Base-by-base conservation (phyloP, 768 basidiomycete species). In the Hygrophorus russula region DNA sequence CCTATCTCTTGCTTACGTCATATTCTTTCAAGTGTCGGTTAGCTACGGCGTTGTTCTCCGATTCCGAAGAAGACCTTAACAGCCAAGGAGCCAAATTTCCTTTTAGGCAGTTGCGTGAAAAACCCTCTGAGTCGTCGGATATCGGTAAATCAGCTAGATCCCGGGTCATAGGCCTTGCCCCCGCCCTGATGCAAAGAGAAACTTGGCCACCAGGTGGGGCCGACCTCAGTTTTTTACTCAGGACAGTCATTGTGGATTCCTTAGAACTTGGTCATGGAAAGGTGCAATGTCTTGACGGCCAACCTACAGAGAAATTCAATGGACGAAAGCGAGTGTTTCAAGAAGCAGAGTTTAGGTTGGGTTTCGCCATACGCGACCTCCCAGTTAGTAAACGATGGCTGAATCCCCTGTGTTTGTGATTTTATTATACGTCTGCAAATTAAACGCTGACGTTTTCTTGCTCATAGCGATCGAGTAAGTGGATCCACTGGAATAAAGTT, bases 141-240 rank as follows among this genome's bases (percentile, higher is more conserved):
- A 53, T 50, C 42, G 54, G 49, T 15, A 53, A 54, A 13, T 60
- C 64, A 32, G 29, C 15, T 19, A 31, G 29, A 39, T 63, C 62
- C 11, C 76, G 80, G 76, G 74, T 77, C 0, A 71, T 92, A 5
- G 91, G 90, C 1, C 60, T 94, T 5, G 80, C 84, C 7, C 67
- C 78, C 0, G 73, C 75, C 2, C 60, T 94, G n/a, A 73, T 82
- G 30, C 78, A 83, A 36, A 68, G 81, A 29, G 76, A 78, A 39
- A 74, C 70, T 4, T 94, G 91, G 91, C 91, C 91, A 0, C 91
- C 91, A 10, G 81, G 83, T 13, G 87, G 86, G 4, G 71, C 82
- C 2, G 89, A 92, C 54, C 64, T 94, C 39, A 84, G 86, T 52
- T 91, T 83, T 61, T 78, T 81, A 50, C 63, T 94, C 34, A 63